Base-by-base conservation (phyloP, 192 early-diverging fungal genomes). In the Haplosporangium gracile region DNA sequence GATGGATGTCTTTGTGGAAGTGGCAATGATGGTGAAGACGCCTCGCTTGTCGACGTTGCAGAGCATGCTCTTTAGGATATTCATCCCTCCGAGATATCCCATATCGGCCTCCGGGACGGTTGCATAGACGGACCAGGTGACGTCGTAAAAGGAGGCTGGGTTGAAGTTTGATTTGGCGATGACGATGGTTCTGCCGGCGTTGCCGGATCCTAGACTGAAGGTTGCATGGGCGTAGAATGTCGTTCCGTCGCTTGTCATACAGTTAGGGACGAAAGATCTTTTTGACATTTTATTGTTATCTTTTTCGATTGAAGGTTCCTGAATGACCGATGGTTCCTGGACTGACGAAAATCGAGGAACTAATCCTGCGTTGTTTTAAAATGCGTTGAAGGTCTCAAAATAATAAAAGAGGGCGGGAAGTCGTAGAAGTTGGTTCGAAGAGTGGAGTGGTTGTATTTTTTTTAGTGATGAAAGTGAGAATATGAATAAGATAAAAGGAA, bases 231-330 rank as follows among this genome's bases (percentile, higher is more conserved):
- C 74, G 13, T 76, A 85, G 68, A 85, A 36, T 20, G 45, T 65
- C 15, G 47, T 39, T 29, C 82, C 82, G n/a, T 85, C 73, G 18
- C 77, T 63, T 10, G 82, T 39, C 26, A 85, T 36, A 40, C 82
- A 85, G 29, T 45, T 73, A 0, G 81, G 81, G 0, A 2, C 26
- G 24, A 72, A 45, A 5, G 71, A 11, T 9, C n/a, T 43, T 2
- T 18, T 15, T 18, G 40, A 40, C 71, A 72, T 72, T 40, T 65
- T 65, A 36, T 32, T 24, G n/a, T 45, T 39, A 42, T 42, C 11
- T 42, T 38, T 42, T 42, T 39, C 9, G 43, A 45, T 45, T 29
- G 42, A 29, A 16, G 24, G 42, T 40, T 42, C 69, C 32, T 55
- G 5, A 11, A 80, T 16, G 15, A 43, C n/a, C 24, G 34, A 38